These are phyloP conservation scores for Candida tallmaniae DNA, from an alignment of 805 yeast genomes.

Conservation along the genomic window DNA sequence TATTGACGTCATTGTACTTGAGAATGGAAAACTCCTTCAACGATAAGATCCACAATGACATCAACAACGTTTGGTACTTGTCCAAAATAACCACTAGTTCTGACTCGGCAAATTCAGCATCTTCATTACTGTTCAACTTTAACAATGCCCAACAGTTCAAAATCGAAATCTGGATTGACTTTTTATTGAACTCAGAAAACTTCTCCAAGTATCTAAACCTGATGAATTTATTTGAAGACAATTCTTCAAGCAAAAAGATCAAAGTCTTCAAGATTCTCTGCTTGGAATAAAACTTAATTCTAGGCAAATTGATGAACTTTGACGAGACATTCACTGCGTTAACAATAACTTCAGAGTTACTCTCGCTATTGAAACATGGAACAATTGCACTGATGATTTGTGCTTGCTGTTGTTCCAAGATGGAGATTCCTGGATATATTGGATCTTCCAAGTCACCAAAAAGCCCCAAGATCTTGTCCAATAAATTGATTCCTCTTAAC, in stretches of 20 bases:
- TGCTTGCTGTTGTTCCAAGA: constrained; percentile 90
- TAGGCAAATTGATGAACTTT: constrained; percentile 52
- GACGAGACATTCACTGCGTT: constrained; percentile 77
- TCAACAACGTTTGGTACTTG: constrained; percentile 55
- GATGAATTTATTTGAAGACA: constrained; percentile 37
- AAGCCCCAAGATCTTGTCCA: constrained; percentile 57
- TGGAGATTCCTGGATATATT: constrained; percentile 61
- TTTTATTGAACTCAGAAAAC: constrained; percentile 41
- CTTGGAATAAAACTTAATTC: constrained; percentile 41
- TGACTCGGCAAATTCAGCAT: constrained; percentile 19
- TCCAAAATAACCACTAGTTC: constrained; percentile 48
- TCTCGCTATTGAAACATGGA: constrained; percentile 75
- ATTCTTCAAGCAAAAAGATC: constrained; percentile 61
- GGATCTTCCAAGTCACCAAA: constrained; percentile 68
- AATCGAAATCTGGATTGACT: constrained; percentile 54
- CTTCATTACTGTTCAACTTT: constrained; percentile 24
- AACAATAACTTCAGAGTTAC: constrained; percentile 69
- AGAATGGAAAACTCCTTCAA: constrained; percentile 70
- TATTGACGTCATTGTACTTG: constrained; percentile 44
- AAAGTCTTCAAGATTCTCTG: constrained; percentile 57
- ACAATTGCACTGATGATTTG: constrained; percentile 85
- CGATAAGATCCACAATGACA: constrained; percentile 75
- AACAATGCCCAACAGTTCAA: constrained; percentile 73
- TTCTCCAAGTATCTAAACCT: constrained; percentile 54
- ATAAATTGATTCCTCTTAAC: constrained; percentile 58